Evolutionary conservation across 768 basidiomycete genomes (phyloP), one percentile per base, ranked within the genome.

Genomic region (Daedaleopsis nitida): DNA sequence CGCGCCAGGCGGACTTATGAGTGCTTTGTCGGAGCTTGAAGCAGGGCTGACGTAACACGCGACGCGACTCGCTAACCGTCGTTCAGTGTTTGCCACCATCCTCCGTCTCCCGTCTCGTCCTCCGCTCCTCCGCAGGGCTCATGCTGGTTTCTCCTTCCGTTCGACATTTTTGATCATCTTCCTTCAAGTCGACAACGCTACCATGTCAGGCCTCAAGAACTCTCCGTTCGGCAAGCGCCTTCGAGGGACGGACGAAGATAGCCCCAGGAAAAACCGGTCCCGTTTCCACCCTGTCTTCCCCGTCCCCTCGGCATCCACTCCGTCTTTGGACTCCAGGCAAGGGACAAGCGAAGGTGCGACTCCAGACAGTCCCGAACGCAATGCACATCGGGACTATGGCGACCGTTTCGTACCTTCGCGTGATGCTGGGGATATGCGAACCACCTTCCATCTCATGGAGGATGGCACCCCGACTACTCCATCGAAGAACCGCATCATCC

Each of bases 191-290:
- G 32, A 55, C 39, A 42, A 42, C 51, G 49, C 64, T 21, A 55
- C 59, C 60, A 91, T 91, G 89, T 86, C 89, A 59, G 84, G 84
- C 57, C 82, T 92, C 75, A 90, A 89, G 79, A 91, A 92, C 75
- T 91, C 91, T 69, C 88, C 88, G 1, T 92, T 91, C 75, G 90
- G 89, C 45, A 92, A 92, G 70, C 85, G 91, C 13, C 80, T 92
- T n/a, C 85, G 90, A 45, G 87, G 87, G 14, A 71, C 73, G 21
- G 87, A 88, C 60, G 84, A 86, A 54, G 80, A 80, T 44, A 73
- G 79, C 3, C 83, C 82, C 0, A 72, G 83, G 56, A 76, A 83
- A 66, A 82, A 75, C 65, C 77, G 84, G 43, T 80, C 79, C 43
- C 78, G 84, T 51, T 76, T 81, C 39, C 81, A 83, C 55, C 78